phyloP scores from a whole-genome alignment of 129 eudicot genomes.

The Apium graveolens region DNA sequence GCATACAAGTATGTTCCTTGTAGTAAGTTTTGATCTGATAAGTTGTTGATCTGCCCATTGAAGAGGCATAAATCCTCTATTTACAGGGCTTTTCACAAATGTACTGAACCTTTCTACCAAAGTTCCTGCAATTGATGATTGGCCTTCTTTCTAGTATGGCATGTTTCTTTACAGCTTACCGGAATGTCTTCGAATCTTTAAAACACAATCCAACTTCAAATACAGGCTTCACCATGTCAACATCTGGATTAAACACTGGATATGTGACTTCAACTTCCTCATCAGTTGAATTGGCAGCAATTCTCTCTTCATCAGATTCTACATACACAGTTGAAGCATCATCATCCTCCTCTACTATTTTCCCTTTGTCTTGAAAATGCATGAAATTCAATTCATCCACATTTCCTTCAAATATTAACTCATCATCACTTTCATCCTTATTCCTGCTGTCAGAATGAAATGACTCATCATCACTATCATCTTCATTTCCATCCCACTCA shows the following conservation, averaged over 20 bases:
- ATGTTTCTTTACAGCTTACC: too few relatives aligned
- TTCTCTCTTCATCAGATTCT: neutral
- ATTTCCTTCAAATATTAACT: neutral
- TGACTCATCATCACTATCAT: neutral
- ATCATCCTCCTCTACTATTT: neutral
- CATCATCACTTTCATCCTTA: neutral
- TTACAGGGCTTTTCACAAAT: too few relatives aligned
- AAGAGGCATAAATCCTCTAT: too few relatives aligned
- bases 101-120: too few relatives aligned
- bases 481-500: fast-evolving
- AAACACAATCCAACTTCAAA: neutral
- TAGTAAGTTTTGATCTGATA: too few relatives aligned
- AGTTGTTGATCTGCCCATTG: too few relatives aligned
- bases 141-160: too few relatives aligned
- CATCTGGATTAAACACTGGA: neutral
- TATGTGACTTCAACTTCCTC: neutral
- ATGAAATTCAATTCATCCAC: neutral
- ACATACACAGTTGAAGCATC: neutral
- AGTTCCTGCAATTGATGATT: too few relatives aligned
- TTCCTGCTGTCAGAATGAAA: neutral
- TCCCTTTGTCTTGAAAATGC: neutral
- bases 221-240: neutral
- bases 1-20: too few relatives aligned
- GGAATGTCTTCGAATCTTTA: too few relatives aligned
- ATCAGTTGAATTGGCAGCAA: neutral